These are phyloP conservation scores for Colletotrichum magnum DNA, from an alignment of 2,329 filamentous ascomycete genomes.

Conservation along the genomic window DNA sequence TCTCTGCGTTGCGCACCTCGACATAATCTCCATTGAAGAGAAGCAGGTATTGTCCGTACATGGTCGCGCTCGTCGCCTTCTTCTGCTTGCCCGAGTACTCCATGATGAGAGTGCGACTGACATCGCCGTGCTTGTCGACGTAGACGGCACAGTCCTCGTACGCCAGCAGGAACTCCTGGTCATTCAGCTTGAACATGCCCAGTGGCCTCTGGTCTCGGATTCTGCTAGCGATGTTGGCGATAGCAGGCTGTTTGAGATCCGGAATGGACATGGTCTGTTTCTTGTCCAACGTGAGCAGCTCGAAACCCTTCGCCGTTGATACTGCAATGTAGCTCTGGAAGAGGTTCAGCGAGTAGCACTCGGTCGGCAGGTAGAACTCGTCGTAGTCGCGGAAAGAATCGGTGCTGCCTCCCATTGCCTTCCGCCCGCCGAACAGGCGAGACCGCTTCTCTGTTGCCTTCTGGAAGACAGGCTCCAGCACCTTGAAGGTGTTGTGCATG, in stretches of 20 bases:
- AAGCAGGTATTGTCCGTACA: conserved; percentile 92
- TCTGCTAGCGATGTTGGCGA: conserved; percentile 86
- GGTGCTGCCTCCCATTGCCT: conserved; percentile 77
- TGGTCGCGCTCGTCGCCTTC: conserved; percentile 84
- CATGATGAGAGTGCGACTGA: conserved; percentile 95
- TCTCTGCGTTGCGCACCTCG: conserved; percentile 96
- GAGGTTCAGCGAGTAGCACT: conserved; percentile 95
- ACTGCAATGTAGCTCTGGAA: conserved; percentile 97
- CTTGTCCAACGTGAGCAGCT: conserved; percentile 96
- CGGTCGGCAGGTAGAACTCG: conserved; percentile 97
- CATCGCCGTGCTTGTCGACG: conserved; percentile 97
- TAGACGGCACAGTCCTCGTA: conserved; percentile 98
- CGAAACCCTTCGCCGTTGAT: conserved; percentile 90
- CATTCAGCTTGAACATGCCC: conserved; percentile 95
- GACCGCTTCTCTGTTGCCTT: conserved; percentile 89
- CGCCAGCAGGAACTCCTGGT: conserved; percentile 91
- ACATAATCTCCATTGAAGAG: conserved; percentile 98
- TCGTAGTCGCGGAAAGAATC: conserved; percentile 99
- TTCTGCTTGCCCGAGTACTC: conserved; percentile 94
- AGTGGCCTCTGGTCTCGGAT: conserved; percentile 88
- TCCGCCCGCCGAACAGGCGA: conserved; percentile 74
- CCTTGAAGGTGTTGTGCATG: conserved; percentile 94
- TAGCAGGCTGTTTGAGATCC: conserved; percentile 82
- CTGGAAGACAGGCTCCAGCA: conserved; percentile 94
- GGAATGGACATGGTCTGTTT: conserved; percentile 96